Evolutionary conservation across 192 early-diverging fungal genomes (phyloP).

Genomic region (Phycomyces nitens): DNA sequence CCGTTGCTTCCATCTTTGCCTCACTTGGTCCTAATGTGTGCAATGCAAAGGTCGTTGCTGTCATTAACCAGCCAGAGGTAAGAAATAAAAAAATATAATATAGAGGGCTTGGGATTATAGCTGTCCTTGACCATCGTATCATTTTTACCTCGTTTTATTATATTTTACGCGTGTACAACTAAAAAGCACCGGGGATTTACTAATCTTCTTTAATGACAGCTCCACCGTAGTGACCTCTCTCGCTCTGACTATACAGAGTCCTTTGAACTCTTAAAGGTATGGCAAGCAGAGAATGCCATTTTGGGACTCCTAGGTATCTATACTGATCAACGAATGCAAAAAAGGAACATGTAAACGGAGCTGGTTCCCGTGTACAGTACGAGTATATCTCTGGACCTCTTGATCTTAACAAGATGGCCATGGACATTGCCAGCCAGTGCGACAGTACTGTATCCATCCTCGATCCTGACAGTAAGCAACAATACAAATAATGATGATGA

Average conservation of each 20-base stretch:
- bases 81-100: background rate
- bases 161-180: background rate
- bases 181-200: background rate
- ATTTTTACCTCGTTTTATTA: no score
- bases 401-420: slow-evolving; percentile 22
- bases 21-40: slow-evolving; percentile 21
- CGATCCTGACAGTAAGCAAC: slow-evolving; percentile 28
- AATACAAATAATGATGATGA: background rate
- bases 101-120: no score
- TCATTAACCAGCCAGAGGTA: slow-evolving; percentile 38
- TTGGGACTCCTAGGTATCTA: background rate
- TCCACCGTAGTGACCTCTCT: slow-evolving; percentile 30
- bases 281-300: background rate
- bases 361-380: slow-evolving; percentile 19
- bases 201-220: slow-evolving; percentile 9
- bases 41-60: slow-evolving; percentile 23
- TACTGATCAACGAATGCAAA: no score
- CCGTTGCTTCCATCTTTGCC: slow-evolving; percentile 12
- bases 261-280: slow-evolving; percentile 29
- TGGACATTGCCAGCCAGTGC: slow-evolving; percentile 21
- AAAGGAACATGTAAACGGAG: slow-evolving; percentile 17
- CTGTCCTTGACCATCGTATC: background rate
- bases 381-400: slow-evolving; percentile 26
- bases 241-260: slow-evolving; percentile 17
- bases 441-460: slow-evolving; percentile 20